A percentile compares a stretch with the other conserved stretches of the same genome.
Evolutionary conservation across 148 eudicot species (phyloP).

Genomic region (Pouteria glomerata): DNA sequence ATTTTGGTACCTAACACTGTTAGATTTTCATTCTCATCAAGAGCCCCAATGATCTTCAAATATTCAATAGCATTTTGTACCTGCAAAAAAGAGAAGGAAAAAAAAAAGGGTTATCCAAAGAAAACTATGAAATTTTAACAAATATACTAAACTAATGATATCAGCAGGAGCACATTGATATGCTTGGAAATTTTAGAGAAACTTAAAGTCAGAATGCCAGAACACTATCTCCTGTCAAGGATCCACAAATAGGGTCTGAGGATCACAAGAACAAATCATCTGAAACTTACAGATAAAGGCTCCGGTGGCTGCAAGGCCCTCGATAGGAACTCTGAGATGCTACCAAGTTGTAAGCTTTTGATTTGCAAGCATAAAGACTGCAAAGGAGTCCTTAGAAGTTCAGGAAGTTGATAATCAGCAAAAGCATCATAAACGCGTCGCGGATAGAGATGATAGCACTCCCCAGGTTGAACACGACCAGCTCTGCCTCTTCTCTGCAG

Average conservation of each 20-base stretch:
- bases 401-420: constrained; percentile 93
- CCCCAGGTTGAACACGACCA: constrained; percentile 98
- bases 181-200: neutral
- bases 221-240: neutral
- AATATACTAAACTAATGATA: neutral
- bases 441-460: constrained; percentile 93
- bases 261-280: neutral
- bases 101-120: constrained; percentile 3
- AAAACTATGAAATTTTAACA: neutral
- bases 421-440: constrained; percentile 83
- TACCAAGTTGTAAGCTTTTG: constrained; percentile 81
- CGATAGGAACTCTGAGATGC: constrained; percentile 77
- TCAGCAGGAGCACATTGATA: neutral
- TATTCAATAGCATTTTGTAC: constrained; percentile 94
- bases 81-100: no score
- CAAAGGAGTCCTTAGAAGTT: constrained; percentile 93
- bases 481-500: constrained; percentile 91
- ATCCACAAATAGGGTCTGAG: neutral
- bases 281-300: constrained; percentile 66
- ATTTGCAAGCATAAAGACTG: constrained; percentile 97
- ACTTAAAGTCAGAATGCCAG: neutral
- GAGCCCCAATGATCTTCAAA: constrained; percentile 87
- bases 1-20: constrained; percentile 63
- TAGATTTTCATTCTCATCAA: constrained; percentile 85
- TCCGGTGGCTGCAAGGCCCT: constrained; percentile 94